Conservation (phyloP, 2,329 filamentous ascomycete genomes). For the Mycosphaerella sp. region DNA sequence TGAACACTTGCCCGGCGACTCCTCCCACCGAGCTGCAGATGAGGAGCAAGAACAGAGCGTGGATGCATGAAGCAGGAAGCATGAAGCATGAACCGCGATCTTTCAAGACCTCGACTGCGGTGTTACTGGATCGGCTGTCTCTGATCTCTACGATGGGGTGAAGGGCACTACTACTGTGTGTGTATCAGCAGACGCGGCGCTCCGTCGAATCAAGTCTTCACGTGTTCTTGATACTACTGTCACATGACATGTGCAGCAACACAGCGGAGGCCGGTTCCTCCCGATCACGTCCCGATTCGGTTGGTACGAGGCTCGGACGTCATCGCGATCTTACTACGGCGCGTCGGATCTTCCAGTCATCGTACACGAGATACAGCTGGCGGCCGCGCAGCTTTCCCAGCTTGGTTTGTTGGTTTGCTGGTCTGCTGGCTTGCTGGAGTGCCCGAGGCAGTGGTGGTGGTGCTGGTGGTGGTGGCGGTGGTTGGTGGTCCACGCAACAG, state of each 20-base stretch:
- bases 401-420: background rate
- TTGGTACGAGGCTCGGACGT: slow-evolving; percentile 9
- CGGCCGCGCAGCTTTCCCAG: slow-evolving; percentile 3
- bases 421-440: background rate
- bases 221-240: slow-evolving; percentile 5
- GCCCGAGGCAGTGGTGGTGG: slow-evolving; percentile 11
- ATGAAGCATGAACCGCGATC: too few species aligned
- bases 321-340: too few species aligned
- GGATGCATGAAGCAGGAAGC: slow-evolving; percentile 5
- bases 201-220: slow-evolving; percentile 16
- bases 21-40: slow-evolving; percentile 23
- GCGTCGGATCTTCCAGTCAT: too few species aligned
- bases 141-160: background rate
- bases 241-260: slow-evolving; percentile 8
- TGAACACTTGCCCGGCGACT: slow-evolving; percentile 31
- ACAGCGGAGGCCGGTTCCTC: background rate
- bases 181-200: slow-evolving; percentile 12
- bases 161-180: background rate
- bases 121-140: slow-evolving; percentile 5
- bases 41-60: slow-evolving; percentile 3
- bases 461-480: too few species aligned
- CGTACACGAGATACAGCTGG: slow-evolving; percentile 10
- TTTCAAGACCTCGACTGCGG: background rate
- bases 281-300: slow-evolving; percentile 8
- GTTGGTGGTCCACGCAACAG: slow-evolving; percentile 2